These are phyloP conservation scores for Candida glucosophila DNA, from an alignment of 1,139 yeast species.

Conservation along the genomic window DNA sequence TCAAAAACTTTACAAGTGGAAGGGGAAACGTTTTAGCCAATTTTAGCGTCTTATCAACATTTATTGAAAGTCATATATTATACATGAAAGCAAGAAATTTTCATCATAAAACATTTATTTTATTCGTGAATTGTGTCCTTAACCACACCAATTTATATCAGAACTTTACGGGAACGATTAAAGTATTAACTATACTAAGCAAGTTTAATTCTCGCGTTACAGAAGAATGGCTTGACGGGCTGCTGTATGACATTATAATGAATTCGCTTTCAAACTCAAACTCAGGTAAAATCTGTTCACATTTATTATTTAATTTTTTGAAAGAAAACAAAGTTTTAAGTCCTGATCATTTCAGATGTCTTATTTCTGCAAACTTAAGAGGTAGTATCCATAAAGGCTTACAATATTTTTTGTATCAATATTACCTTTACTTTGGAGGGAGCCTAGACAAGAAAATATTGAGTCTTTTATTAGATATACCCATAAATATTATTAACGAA, in stretches of 20 bases:
- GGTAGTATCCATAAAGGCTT: conserved; percentile 19
- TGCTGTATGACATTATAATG: conserved; percentile 24
- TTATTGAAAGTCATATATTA: conserved; percentile 17
- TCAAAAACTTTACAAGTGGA: no score
- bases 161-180: conserved; percentile 25
- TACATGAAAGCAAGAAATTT: conserved; percentile 13
- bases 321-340: conserved; percentile 8
- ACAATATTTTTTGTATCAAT: conserved; percentile 19
- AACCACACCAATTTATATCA: conserved; percentile 28
- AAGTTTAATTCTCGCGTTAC: conserved; percentile 10
- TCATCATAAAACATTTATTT: conserved; percentile 13
- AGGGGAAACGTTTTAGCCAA: conserved; percentile 29
- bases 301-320: conserved; percentile 16
- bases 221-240: conserved; percentile 18
- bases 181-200: conserved; percentile 15
- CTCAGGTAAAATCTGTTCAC: conserved; percentile 20
- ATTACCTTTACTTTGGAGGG: conserved; percentile 12
- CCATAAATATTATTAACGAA: conserved; percentile 6
- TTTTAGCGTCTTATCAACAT: conserved; percentile 13
- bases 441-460: conserved; percentile 6
- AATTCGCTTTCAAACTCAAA: conserved; percentile 20
- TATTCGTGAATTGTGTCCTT: conserved; percentile 30
- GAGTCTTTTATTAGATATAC: conserved; percentile 11
- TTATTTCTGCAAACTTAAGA: conserved; percentile 21
- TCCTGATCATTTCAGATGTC: conserved; percentile 10